Evolutionary conservation across 495 filamentous ascomycete species (phyloP).

Genomic region (Recurvomyces mirabilis): DNA sequence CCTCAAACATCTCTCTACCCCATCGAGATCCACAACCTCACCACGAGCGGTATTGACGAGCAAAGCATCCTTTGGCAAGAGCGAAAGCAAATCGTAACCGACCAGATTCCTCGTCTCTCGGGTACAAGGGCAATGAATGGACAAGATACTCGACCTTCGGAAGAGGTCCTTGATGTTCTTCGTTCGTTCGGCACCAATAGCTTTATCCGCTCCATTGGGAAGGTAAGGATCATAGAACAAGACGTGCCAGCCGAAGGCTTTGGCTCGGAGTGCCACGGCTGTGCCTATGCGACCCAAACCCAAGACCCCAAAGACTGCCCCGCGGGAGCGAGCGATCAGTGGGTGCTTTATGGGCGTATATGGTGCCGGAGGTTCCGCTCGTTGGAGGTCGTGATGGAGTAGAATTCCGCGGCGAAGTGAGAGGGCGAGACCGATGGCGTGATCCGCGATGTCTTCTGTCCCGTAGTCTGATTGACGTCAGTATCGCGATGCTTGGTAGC

Average conservation of each 20-base stretch:
- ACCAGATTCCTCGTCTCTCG: conserved; percentile 10
- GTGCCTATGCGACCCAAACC: conserved; percentile 20
- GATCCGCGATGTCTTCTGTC: conserved; percentile 19
- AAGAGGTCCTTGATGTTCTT: conserved; percentile 19
- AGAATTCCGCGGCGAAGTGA: conserved; percentile 14
- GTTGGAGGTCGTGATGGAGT: conserved; percentile 18
- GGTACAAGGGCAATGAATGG: conserved; percentile 13
- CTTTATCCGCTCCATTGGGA: conserved; percentile 17
- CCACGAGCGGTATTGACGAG: conserved; percentile 19
- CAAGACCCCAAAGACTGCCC: conserved; percentile 15
- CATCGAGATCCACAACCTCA: conserved; percentile 18
- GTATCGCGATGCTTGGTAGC: neutral
- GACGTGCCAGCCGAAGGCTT: conserved; percentile 17
- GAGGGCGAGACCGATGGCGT: conserved; percentile 17
- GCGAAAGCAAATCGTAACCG: conserved; percentile 16
- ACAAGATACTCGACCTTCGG: conserved; percentile 13
- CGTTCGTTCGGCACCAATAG: conserved; percentile 11
- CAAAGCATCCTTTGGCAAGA: conserved; percentile 12
- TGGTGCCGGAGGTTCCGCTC: conserved; percentile 12
- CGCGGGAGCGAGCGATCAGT: conserved; percentile 7
- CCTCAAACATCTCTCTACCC: conserved; percentile 16
- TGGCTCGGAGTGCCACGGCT: conserved; percentile 16
- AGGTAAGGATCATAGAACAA: conserved; percentile 21
- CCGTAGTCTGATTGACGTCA: conserved; percentile 11
- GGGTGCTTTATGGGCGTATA: conserved; percentile 6